Conservation (phyloP, 495 filamentous ascomycete species). For the Podospora didyma region DNA sequence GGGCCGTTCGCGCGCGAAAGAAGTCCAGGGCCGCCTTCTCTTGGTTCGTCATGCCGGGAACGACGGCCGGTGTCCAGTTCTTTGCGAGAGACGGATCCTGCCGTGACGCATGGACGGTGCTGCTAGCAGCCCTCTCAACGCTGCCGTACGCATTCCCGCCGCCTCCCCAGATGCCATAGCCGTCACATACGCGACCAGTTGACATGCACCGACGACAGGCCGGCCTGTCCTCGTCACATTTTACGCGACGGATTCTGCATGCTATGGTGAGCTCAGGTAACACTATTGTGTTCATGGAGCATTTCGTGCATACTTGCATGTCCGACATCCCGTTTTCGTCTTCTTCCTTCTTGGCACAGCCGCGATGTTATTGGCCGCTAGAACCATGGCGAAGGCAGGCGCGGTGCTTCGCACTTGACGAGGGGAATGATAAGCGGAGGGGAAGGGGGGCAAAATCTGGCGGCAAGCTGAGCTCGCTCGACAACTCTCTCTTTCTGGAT, state of each 20-base stretch:
- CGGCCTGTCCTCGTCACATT: slow-evolving; percentile 56
- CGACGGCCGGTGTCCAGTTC: neutral
- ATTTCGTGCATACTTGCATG: slow-evolving; percentile 49
- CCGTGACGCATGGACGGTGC: slow-evolving; percentile 2
- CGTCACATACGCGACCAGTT: slow-evolving; percentile 55
- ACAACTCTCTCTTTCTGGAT: no score
- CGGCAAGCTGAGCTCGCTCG: no score
- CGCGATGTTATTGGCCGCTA: no score
- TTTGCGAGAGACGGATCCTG: neutral
- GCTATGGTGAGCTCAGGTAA: neutral
- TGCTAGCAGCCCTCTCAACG: neutral
- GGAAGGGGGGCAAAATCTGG: no score
- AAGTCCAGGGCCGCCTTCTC: slow-evolving; percentile 26
- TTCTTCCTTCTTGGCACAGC: neutral
- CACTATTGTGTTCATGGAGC: no score
- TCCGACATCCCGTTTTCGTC: slow-evolving; percentile 46
- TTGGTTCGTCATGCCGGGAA: slow-evolving; percentile 3
- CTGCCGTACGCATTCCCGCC: slow-evolving; percentile 30
- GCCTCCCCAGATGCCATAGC: slow-evolving; percentile 53
- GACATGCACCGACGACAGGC: slow-evolving; percentile 50
- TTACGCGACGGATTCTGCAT: slow-evolving; percentile 44
- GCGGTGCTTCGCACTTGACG: no score
- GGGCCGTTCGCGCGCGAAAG: slow-evolving; percentile 38
- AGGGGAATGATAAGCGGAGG: no score
- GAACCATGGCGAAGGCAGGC: no score